Evolutionary conservation across 257 asterid species (phyloP).

Genomic region (Solanum okadae): DNA sequence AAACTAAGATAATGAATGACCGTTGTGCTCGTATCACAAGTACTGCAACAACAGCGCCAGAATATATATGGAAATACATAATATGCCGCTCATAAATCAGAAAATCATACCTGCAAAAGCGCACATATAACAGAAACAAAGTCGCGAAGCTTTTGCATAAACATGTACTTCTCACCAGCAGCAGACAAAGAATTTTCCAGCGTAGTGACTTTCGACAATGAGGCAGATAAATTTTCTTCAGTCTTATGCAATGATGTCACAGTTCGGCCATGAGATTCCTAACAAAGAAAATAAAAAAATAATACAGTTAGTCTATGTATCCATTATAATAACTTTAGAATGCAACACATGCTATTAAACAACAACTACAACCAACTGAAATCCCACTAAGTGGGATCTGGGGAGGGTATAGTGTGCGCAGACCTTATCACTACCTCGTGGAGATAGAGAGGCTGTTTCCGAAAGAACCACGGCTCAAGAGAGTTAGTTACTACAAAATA

Average conservation of each 20-base stretch:
- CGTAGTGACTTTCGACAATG: conserved; percentile 55
- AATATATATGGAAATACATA: conserved; percentile 7
- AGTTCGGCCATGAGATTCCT: conserved; percentile 79
- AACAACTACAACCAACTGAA: not conserved
- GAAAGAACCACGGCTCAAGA: not conserved
- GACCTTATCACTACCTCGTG: not conserved
- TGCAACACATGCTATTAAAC: not conserved
- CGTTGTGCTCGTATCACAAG: not conserved
- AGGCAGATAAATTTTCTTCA: conserved; percentile 70
- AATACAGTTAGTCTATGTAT: not conserved
- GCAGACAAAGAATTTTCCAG: conserved; percentile 73
- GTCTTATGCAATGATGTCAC: conserved; percentile 43
- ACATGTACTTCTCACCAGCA: conserved; percentile 96
- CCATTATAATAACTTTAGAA: not conserved
- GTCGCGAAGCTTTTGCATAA: conserved; percentile 99
- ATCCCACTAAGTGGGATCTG: not conserved
- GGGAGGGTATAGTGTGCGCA: not conserved
- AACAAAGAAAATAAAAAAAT: not conserved
- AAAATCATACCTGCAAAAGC: conserved; percentile 84
- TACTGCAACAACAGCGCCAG: not conserved
- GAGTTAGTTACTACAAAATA: not conserved
- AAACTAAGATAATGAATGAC: not conserved
- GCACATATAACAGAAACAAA: conserved; percentile 89
- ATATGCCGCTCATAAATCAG: conserved; percentile 18
- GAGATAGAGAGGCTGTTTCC: not conserved